A percentile compares a stretch with the other conserved stretches of the same genome.
phyloP scores from a whole-genome alignment of 1,284 basidiomycete genomes.

The Anthracocystis setariae region DNA sequence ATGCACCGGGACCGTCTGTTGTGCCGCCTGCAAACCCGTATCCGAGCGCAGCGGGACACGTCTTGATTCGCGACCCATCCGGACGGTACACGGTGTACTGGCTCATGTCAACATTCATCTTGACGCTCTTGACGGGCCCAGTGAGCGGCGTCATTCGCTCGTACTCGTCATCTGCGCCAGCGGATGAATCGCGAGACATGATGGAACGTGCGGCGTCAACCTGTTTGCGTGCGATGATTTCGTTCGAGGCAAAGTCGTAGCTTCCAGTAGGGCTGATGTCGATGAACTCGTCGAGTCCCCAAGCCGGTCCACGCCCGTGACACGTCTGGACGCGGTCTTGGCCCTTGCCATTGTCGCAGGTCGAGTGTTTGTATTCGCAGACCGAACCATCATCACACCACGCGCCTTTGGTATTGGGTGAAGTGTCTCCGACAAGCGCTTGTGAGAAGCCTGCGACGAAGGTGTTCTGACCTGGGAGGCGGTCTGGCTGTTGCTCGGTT shows the following conservation, averaged over 20 bases:
- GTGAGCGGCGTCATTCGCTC: slow-evolving; percentile 25
- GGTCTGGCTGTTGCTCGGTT: slow-evolving; percentile 42
- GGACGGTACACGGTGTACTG: slow-evolving; percentile 75
- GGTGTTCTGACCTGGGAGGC: slow-evolving; percentile 44
- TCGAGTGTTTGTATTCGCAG: slow-evolving; percentile 58
- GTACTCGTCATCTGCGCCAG: slow-evolving; percentile 11
- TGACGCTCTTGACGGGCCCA: slow-evolving; percentile 49
- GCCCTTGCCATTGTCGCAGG: slow-evolving; percentile 47
- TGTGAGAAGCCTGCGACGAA: slow-evolving; percentile 62
- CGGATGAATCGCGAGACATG: slow-evolving; percentile 23
- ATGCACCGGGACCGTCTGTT: slow-evolving; percentile 81
- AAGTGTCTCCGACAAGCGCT: slow-evolving; percentile 57
- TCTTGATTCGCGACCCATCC: slow-evolving; percentile 77
- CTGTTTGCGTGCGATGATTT: slow-evolving; percentile 58
- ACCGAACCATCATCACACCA: slow-evolving; percentile 54
- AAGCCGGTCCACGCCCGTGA: slow-evolving; percentile 54
- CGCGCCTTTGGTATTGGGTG: slow-evolving; percentile 59
- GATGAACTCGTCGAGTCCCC: slow-evolving; percentile 41
- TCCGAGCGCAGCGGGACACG: slow-evolving; percentile 80
- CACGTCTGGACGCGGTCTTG: slow-evolving; percentile 56
- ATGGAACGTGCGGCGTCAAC: slow-evolving; percentile 50
- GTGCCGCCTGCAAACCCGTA: slow-evolving; percentile 73
- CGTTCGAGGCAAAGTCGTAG: slow-evolving; percentile 56
- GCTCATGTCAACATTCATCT: slow-evolving; percentile 73
- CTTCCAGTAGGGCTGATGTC: slow-evolving; percentile 49